Evolutionary conservation across 192 early-diverging fungal genomes (phyloP), one percentile per base, ranked within the genome.

Genomic region (Umbelopsis isabellina): DNA sequence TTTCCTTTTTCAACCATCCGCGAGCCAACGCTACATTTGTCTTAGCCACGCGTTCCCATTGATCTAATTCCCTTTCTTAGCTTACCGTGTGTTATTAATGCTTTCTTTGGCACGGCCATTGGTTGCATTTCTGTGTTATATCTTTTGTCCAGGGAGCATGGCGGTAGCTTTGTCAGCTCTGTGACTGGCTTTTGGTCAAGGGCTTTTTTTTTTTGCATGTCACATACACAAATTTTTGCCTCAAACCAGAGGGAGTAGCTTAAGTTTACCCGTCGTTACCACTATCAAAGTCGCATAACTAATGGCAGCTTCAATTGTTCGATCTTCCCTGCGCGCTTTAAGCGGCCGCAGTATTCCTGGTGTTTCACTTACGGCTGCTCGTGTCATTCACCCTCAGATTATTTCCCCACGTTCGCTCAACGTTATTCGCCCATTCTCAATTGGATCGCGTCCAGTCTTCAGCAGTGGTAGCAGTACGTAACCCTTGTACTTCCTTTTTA

Each of bases 231-330:
- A 61, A 35, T n/a, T 35, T 35, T 25, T 7, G 16, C 18, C 33
- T 15, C 55, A 61, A 33, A 35, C 23, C 55, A 61, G 8, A 35
- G 25, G 25, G 16, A 30, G 27, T 30, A 30, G 27, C 27, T 30
- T 35, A 61, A 61, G 55, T 61, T 61, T 61, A 61, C 55, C 55
- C 55, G 55, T n/a, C 23, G 27, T 35, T 33, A 12, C 18, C 48
- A 20, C 48, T 61, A 61, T 35, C 30, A 35, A 35, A 58, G 2
- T 9, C 33, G 37, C 0, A 41, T 41, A 41, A 37, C 11, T 0
- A n/a, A 61, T 61, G 55, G 55, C 55, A n/a, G 30, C 55, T 61
- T 27, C 55, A 61, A 12, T 61, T 18, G 30, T 61, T 35, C 55
- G 55, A 35, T n/a, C 25, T 12, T 61, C 55, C 3, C 33, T 61